These are phyloP conservation scores for Geranomyces michiganensis DNA, from an alignment of 192 early-diverging fungal species.

Conservation along the genomic window DNA sequence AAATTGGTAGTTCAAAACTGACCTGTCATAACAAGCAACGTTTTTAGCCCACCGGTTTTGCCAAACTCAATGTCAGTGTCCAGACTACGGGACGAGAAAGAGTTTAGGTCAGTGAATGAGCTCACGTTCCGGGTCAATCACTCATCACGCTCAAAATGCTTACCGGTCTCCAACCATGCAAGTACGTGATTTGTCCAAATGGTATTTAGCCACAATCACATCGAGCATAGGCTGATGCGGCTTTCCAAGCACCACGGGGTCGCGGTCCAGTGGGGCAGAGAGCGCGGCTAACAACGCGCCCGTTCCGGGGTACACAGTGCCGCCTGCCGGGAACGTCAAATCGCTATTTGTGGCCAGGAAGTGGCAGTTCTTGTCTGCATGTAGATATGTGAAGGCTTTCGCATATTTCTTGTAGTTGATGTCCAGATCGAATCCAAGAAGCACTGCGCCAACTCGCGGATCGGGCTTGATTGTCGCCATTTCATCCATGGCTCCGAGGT, in stretches of 20 bases:
- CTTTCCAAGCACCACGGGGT: slow-evolving; percentile 90
- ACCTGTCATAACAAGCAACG: slow-evolving; percentile 90
- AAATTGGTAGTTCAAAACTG: too few species aligned
- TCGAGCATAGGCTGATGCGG: slow-evolving; percentile 94
- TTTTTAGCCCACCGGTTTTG: slow-evolving; percentile 77
- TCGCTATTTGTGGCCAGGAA: slow-evolving; percentile 96
- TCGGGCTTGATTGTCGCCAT: slow-evolving; percentile 64
- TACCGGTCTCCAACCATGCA: slow-evolving; percentile 94
- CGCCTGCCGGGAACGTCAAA: slow-evolving; percentile 81
- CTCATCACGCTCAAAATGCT: not conserved
- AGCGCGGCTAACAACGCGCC: slow-evolving; percentile 82
- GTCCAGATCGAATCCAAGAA: slow-evolving; percentile 90
- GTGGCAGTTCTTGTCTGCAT: slow-evolving; percentile 66
- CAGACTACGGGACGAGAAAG: slow-evolving; percentile 49
- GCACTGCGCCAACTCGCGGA: slow-evolving; percentile 81
- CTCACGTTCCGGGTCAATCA: not conserved
- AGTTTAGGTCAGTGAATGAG: not conserved
- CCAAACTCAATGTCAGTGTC: slow-evolving; percentile 98
- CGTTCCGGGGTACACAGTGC: slow-evolving; percentile 76
- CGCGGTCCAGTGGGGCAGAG: slow-evolving; percentile 68
- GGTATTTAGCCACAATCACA: slow-evolving; percentile 81
- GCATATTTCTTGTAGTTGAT: slow-evolving; percentile 93
- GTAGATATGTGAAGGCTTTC: slow-evolving; percentile 86
- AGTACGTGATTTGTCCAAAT: slow-evolving; percentile 76
- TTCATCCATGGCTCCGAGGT: slow-evolving; percentile 54